Conservation (phyloP, 2,329 filamentous ascomycete genomes). For the Phoma sp. region DNA sequence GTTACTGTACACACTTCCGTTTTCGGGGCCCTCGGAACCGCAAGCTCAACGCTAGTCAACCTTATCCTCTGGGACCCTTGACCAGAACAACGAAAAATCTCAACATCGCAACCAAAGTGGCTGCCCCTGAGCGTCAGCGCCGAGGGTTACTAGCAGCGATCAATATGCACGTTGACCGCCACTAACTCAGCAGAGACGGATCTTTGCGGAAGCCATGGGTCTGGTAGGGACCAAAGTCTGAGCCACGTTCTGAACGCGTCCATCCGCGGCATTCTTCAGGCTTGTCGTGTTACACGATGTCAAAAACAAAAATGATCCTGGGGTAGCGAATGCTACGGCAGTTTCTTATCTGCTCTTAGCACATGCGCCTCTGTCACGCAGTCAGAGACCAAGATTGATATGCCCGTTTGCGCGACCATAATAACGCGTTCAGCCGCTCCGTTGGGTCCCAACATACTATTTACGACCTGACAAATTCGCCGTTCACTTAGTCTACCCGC, state of each 20-base stretch:
- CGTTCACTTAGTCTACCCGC: slow-evolving; percentile 2
- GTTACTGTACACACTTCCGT: not conserved
- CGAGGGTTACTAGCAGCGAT: not conserved
- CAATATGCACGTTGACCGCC: not conserved
- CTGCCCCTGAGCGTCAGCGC: not conserved
- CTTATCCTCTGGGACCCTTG: not conserved
- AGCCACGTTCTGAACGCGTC: not conserved
- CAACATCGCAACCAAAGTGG: not conserved
- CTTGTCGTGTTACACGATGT: not conserved
- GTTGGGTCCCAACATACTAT: slow-evolving; percentile 2
- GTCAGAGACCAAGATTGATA: not conserved
- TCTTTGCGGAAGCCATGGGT: not conserved
- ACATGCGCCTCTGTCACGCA: not conserved
- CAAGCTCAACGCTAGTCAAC: not conserved
- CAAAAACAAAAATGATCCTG: no score
- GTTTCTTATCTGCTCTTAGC: not conserved
- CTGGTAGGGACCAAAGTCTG: no score
- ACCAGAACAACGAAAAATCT: not conserved
- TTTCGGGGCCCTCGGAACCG: not conserved
- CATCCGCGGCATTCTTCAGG: not conserved
- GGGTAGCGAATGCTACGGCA: no score
- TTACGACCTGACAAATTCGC: not conserved
- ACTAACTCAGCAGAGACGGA: not conserved
- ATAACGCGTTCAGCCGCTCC: not conserved
- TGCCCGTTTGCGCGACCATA: not conserved